Evolutionary conservation across 2,329 filamentous ascomycete genomes (phyloP), one percentile per base, ranked within the genome.

Genomic region (Fusarium sp.): DNA sequence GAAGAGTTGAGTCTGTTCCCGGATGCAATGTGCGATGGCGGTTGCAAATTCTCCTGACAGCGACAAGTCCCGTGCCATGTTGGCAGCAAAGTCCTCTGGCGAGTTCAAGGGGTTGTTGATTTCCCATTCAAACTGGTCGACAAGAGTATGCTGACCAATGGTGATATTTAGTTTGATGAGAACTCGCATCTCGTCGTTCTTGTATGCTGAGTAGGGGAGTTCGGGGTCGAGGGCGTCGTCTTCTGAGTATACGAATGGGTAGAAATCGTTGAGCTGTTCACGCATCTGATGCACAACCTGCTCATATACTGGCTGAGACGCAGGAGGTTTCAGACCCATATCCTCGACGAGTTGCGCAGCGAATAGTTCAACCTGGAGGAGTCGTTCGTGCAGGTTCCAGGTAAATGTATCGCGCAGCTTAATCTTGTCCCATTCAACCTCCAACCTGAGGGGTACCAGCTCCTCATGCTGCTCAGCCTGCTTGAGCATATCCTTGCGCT

Each of bases 61-160:
- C 5, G 93, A 93, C 25, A 99, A 83, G 72, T 99, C 95, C 57
- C 88, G 87, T 0, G 93, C 88, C 92, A 98, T 96, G 73, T 89
- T 89, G 60, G 86, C 82, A 25, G 95, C 95, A 75, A 99, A 99
- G 55, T 96, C 92, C 77, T 99, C 95, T 3, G 95, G 93, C 0
- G 91, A 96, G 75, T 99, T 99, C 51, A 90, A 80, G 0, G 93
- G 91, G 74, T 97, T 96, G 77, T 98, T 98, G 74, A 98, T 93
- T 70, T 99, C 95, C 95, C 95, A 99, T 77, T 99, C 95, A 61
- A 99, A 98, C 74, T 98, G 95, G 72, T 99, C 95, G 32, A 97
- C 90, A 25, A 99, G 82, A 0, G 93, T 98, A 73, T 96, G 92
- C 64, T 92, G 90, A 36, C 94, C 95, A 72, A 99, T 97, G 7